A percentile compares a stretch with the other conserved stretches of the same genome.
phyloP scores from a whole-genome alignment of 2,329 filamentous ascomycete species.

The Pestalotiopsis sp. region DNA sequence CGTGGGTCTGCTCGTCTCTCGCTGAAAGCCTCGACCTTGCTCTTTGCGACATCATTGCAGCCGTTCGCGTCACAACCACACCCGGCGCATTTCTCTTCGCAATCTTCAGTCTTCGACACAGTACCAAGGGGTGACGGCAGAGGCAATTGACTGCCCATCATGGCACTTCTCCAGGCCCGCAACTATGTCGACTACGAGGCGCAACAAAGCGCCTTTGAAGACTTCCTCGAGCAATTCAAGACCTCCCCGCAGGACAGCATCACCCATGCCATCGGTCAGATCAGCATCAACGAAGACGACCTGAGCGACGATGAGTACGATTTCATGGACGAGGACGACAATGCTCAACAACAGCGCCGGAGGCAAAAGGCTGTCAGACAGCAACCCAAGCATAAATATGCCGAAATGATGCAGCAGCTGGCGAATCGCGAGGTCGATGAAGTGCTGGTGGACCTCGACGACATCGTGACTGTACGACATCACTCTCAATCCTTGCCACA shows the following conservation, averaged over 20 bases:
- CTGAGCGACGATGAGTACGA: conserved; percentile 91
- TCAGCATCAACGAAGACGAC: conserved; percentile 86
- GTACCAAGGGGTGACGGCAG: background rate
- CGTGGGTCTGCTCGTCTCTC: background rate
- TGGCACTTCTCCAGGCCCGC: conserved; percentile 84
- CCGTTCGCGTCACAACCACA: background rate
- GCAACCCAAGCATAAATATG: conserved; percentile 80
- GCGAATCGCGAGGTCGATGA: conserved; percentile 78
- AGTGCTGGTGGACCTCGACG: conserved; percentile 86
- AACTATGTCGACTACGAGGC: conserved; percentile 83
- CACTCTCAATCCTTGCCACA: conserved; percentile 11
- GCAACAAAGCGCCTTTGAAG: conserved; percentile 85
- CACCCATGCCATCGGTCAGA: conserved; percentile 78
- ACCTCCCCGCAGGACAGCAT: conserved; percentile 70
- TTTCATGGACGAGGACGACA: conserved; percentile 82
- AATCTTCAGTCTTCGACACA: background rate
- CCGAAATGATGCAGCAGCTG: conserved; percentile 82
- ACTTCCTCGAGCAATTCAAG: conserved; percentile 89
- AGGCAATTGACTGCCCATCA: conserved; percentile 39
- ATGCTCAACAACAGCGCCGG: conserved; percentile 52
- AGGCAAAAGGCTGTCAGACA: conserved; percentile 50
- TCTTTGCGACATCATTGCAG: background rate
- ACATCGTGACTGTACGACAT: conserved; percentile 70
- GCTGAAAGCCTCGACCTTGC: background rate
- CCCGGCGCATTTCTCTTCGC: background rate